Evolutionary conservation across 164 flowering plant genomes (phyloP), one percentile per base, ranked within the genome.

Genomic region (Tinospora cordifolia): DNA sequence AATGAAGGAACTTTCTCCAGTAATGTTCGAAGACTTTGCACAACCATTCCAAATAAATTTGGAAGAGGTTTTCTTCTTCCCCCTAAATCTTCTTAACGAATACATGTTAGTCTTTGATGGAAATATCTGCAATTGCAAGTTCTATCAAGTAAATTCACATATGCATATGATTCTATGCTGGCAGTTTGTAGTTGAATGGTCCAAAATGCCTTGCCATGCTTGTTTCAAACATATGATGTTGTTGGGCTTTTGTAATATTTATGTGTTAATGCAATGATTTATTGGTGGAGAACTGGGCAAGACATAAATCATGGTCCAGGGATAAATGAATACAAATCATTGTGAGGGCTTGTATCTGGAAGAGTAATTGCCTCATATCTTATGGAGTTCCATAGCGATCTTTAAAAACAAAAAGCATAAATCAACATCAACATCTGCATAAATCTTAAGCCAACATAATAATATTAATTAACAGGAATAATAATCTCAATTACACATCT

Each of bases 21-120:
- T 78, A n/a, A 88, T 91, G 96, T 85, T 91, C 70, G 97, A 93
- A 73, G 97, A 93, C 81, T 85, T 88, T 72, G 87, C 78, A 38
- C 74, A 84, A 75, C 90, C 92, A 66, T 90, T 77, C 83, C 92
- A 87, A 80, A 86, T 93, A 65, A 85, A 88, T 80, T 68, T 79
- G 62, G 90, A 87, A 10, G 87, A 87, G 97, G 98, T 93, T 81
- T 27, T 38, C 40, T 44, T 26, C 62, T 34, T 62, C 27, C 1
- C 47, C 22, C 34, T 71, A 3, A 21, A 17, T 62, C 41, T 19
- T 13, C 25, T 39, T 39, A 41, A 41, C 7, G 0, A 51, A 51
- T 51, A 51, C 22, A 51, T 51, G 19, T 51, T 51, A 51, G 59
- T 51, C 46, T 41, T 51, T 51, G 59, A 17, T 51, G 59, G 19